A percentile compares a stretch with the other conserved stretches of the same genome.
Evolutionary conservation across 164 flowering plant species (phyloP).

Genomic region (Buxus sempervirens): DNA sequence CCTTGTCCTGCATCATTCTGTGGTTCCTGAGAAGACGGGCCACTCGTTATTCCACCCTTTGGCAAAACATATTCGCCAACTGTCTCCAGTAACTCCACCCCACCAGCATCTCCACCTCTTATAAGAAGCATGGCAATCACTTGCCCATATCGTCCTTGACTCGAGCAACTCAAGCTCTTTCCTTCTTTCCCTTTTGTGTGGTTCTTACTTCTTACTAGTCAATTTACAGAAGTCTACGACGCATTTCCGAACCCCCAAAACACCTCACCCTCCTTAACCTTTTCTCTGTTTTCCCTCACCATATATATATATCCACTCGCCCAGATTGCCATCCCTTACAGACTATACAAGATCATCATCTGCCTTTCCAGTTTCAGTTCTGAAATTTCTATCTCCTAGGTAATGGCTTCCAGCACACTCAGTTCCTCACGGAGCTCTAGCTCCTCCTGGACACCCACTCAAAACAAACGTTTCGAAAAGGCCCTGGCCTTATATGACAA

Average conservation of each 20-base stretch:
- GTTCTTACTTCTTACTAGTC: background rate
- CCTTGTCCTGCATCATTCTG: conserved; percentile 17
- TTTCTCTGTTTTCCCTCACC: background rate
- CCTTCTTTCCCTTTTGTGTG: background rate
- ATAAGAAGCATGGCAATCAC: conserved; percentile 35
- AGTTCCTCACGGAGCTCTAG: conserved; percentile 24
- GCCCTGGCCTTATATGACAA: conserved; percentile 48
- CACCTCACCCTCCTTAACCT: too few species aligned
- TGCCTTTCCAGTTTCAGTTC: background rate
- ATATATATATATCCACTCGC: background rate
- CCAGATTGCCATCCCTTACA: background rate
- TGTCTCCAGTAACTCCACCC: conserved; percentile 36
- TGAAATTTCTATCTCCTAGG: background rate
- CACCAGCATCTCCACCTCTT: conserved; percentile 27
- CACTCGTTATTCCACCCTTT: conserved; percentile 19
- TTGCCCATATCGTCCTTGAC: conserved; percentile 30
- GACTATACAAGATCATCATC: background rate
- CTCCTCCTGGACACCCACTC: conserved; percentile 48
- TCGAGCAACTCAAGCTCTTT: background rate
- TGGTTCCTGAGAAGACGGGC: conserved; percentile 27
- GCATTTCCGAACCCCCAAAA: background rate
- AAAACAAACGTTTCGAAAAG: conserved; percentile 53
- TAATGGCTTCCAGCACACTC: conserved; percentile 41
- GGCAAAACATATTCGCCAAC: conserved; percentile 46
- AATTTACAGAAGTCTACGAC: background rate